Evolutionary conservation across 2,329 filamentous ascomycete species (phyloP).

Genomic region (Penicillium sp.): DNA sequence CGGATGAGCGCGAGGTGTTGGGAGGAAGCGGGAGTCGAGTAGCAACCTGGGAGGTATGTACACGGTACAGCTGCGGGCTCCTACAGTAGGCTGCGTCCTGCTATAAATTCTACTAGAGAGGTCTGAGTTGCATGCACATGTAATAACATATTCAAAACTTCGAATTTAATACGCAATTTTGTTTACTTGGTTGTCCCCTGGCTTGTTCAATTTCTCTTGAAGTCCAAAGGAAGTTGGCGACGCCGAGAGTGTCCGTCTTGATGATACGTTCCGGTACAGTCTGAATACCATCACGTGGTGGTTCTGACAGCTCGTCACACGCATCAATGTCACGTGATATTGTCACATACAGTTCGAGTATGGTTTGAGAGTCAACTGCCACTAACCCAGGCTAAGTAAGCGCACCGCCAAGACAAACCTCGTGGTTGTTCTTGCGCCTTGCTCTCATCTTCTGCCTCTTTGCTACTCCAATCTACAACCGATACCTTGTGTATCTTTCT

Average conservation of each 20-base stretch:
- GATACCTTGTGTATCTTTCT: conserved; percentile 30
- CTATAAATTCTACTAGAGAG: neutral
- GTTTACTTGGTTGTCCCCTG: neutral
- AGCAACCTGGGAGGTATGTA: conserved; percentile 20
- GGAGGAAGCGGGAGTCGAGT: conserved; percentile 25
- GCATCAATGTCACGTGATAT: neutral
- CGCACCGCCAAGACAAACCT: conserved; percentile 28
- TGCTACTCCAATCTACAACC: conserved; percentile 20
- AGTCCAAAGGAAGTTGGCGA: conserved; percentile 6
- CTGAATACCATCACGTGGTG: conserved; percentile 3
- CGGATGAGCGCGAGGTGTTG: conserved; percentile 20
- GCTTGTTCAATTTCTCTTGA: neutral
- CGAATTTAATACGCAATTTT: neutral
- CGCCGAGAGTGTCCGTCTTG: conserved; percentile 3
- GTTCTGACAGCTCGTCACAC: neutral
- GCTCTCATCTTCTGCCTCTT: conserved; percentile 21
- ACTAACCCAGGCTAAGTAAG: conserved; percentile 19
- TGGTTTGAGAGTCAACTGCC: neutral
- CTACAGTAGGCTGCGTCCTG: conserved; percentile 1
- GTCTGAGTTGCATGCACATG: neutral
- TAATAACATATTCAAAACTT: neutral
- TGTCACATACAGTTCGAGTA: conserved; percentile 7
- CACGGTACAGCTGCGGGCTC: conserved; percentile 17
- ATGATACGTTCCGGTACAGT: conserved; percentile 5
- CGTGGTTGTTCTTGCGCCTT: conserved; percentile 29